phyloP scores from a whole-genome alignment of 257 asterid genomes.

The Solanum virginianum region DNA sequence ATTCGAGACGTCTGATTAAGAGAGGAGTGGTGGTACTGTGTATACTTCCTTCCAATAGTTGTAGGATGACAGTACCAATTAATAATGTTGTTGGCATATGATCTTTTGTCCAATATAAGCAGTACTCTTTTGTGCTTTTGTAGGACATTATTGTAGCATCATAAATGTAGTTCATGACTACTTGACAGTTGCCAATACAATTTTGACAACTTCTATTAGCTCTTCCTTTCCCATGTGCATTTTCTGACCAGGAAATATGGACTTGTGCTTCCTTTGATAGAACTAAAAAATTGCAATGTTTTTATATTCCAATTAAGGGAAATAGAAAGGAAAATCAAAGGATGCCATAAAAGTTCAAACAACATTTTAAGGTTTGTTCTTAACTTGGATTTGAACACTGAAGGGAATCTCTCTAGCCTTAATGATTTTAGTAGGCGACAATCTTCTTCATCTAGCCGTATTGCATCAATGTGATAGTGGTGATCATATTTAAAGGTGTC shows the following conservation, averaged over 20 bases:
- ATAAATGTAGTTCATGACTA: background rate
- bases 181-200: background rate
- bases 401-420: background rate
- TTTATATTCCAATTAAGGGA: background rate
- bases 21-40: background rate
- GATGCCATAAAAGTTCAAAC: background rate
- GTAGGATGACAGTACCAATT: background rate
- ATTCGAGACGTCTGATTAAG: too few relatives aligned
- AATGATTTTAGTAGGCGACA: background rate
- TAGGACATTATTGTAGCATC: background rate
- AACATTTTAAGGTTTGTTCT: too few relatives aligned
- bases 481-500: too few relatives aligned
- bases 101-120: background rate
- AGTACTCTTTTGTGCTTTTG: background rate
- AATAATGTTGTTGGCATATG: background rate
- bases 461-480: background rate
- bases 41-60: background rate
- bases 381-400: too few relatives aligned
- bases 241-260: background rate
- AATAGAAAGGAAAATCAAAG: background rate
- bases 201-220: background rate
- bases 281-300: background rate
- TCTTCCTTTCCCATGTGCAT: background rate
- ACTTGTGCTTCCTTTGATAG: background rate
- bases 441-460: background rate